Percentiles rank a stretch among this genome's conserved stretches.
Evolutionary conservation across 805 yeast genomes (phyloP).

Genomic region (Starmerella etchellsii): DNA sequence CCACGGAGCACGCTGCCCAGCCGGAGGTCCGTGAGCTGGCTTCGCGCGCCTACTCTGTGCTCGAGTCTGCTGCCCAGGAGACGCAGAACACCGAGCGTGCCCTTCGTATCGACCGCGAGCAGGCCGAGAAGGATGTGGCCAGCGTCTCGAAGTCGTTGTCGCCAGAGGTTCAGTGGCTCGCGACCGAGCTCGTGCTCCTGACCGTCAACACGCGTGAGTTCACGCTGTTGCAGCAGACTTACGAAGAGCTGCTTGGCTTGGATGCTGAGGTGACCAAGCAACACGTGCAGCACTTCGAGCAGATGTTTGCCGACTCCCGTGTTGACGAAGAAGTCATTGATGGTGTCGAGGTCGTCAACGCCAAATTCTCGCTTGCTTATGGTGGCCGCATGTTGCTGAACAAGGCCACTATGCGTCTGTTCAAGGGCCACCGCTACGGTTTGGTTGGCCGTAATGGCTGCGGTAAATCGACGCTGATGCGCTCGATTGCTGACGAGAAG

Average conservation of each 20-base stretch:
- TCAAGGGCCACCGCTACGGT: conserved; percentile 95
- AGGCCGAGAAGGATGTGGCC: conserved; percentile 33
- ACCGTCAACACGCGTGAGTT: conserved; percentile 31
- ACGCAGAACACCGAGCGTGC: conserved; percentile 64
- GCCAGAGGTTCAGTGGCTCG: conserved; percentile 31
- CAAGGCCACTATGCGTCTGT: conserved; percentile 75
- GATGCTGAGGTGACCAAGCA: conserved; percentile 28
- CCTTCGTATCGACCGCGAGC: conserved; percentile 35
- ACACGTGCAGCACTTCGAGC: conserved; percentile 24
- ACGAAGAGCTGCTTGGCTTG: conserved; percentile 39
- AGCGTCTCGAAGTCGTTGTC: conserved; percentile 20
- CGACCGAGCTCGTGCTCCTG: conserved; percentile 26
- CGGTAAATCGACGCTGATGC: conserved; percentile 94
- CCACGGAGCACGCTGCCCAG: conserved; percentile 75
- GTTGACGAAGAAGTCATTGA: conserved; percentile 54
- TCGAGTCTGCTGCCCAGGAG: conserved; percentile 68
- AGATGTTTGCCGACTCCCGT: conserved; percentile 31
- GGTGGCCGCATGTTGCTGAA: conserved; percentile 95
- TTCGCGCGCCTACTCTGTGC: conserved; percentile 65
- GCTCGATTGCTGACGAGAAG: conserved; percentile 93
- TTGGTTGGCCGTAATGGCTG: conserved; percentile 98
- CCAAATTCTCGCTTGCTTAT: conserved; percentile 90
- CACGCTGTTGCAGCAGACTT: conserved; percentile 22
- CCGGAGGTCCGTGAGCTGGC: conserved; percentile 96
- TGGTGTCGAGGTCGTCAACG: conserved; percentile 82